Evolutionary conservation across 495 filamentous ascomycete genomes (phyloP).

Genomic region (Saxispiralis lemnorum): DNA sequence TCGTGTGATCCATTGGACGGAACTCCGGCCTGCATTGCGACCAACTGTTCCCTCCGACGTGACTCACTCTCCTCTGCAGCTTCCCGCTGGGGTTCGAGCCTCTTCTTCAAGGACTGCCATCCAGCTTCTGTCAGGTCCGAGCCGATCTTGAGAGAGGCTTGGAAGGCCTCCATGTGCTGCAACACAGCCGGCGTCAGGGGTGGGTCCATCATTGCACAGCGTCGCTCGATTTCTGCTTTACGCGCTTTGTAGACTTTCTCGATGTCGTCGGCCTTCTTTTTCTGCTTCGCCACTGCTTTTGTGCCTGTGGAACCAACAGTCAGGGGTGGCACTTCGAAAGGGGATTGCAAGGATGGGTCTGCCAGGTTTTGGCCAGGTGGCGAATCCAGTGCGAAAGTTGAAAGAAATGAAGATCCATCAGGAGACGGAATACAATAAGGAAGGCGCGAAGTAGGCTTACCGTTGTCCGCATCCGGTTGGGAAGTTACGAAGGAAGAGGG

Average conservation of each 20-base stretch:
- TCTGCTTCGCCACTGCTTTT: slow-evolving; percentile 6
- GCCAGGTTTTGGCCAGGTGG: too few species aligned
- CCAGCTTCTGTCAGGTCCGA: slow-evolving; percentile 42
- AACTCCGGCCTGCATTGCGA: slow-evolving; percentile 28
- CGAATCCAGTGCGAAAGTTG: background rate
- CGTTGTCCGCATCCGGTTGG: background rate
- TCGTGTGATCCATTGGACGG: slow-evolving; percentile 28
- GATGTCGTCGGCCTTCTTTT: slow-evolving; percentile 28
- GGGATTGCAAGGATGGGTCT: too few species aligned
- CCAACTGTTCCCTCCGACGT: slow-evolving; percentile 26
- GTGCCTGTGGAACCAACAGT: too few species aligned
- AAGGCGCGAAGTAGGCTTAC: slow-evolving; percentile 4
- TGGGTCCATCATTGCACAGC: slow-evolving; percentile 42
- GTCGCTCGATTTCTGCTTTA: slow-evolving; percentile 49
- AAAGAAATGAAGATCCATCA: slow-evolving; percentile 1
- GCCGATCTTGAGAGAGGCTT: slow-evolving; percentile 49
- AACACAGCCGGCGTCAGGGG: slow-evolving; percentile 41
- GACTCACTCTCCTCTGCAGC: slow-evolving; percentile 38
- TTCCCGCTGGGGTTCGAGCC: slow-evolving; percentile 43
- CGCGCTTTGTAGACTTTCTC: slow-evolving; percentile 32
- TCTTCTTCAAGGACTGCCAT: slow-evolving; percentile 47
- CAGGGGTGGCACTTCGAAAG: too few species aligned
- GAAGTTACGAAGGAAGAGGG: background rate
- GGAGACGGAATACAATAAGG: background rate
- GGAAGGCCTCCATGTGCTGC: slow-evolving; percentile 48